Conservation (phyloP, 306 rosid species). For the Potentilla sterilis region DNA sequence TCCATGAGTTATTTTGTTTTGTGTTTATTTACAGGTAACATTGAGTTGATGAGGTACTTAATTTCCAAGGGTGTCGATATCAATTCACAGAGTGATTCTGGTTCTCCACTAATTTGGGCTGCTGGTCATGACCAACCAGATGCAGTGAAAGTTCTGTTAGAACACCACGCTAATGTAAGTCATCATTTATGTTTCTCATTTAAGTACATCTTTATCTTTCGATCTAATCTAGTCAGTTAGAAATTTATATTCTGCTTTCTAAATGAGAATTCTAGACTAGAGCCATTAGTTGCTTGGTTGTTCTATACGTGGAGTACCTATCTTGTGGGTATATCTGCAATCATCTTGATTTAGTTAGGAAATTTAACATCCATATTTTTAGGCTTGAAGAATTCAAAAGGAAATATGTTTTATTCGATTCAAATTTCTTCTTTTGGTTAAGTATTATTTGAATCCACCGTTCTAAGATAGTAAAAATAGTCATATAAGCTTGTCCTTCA, state of each 20-base stretch:
- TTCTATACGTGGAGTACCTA: neutral
- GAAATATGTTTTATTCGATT: neutral
- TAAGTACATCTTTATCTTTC: neutral
- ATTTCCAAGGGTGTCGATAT: constrained; percentile 71
- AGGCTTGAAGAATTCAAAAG: too few species aligned
- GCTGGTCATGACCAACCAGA: constrained; percentile 88
- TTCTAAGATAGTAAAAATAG: neutral
- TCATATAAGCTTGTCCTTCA: neutral
- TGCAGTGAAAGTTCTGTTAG: constrained; percentile 65
- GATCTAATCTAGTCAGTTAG: neutral
- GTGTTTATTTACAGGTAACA: constrained; percentile 57
- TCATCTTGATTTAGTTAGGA: neutral
- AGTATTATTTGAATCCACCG: neutral
- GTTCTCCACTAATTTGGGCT: constrained; percentile 93
- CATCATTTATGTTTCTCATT: neutral
- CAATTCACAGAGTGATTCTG: constrained; percentile 80
- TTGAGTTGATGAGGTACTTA: constrained; percentile 62
- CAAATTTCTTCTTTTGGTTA: neutral
- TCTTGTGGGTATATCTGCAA: neutral
- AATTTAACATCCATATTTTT: neutral
- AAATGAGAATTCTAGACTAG: neutral
- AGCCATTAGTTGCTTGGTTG: neutral
- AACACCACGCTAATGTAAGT: constrained; percentile 74
- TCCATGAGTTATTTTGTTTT: constrained; percentile 12
- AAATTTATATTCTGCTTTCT: neutral